Conservation (phyloP, 306 rosid genomes). For the Cyclanthera cordifolia region DNA sequence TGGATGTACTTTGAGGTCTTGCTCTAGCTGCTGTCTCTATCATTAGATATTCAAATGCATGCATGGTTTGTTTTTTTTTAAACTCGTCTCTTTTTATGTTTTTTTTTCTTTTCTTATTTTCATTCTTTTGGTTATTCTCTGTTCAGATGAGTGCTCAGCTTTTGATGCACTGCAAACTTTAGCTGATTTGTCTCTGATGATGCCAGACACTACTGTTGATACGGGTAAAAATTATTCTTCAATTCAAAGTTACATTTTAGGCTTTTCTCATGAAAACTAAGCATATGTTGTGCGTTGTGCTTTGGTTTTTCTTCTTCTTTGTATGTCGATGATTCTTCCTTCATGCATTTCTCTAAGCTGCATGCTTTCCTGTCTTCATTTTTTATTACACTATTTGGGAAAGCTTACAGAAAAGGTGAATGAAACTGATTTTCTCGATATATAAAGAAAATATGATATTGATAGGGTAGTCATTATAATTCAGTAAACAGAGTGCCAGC, state of each 20-base stretch:
- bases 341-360: not conserved
- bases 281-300: not conserved
- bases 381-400: not conserved
- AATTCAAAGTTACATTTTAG: not conserved
- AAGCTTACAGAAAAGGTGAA: not conserved
- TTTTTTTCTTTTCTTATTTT: constrained; percentile 12
- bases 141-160: constrained; percentile 59
- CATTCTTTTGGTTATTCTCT: constrained; percentile 18
- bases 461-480: not conserved
- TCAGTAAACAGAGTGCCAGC: not conserved
- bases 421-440: not conserved
- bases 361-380: not conserved
- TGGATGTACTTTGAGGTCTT: not conserved
- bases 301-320: not conserved
- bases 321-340: not conserved
- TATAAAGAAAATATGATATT: not conserved
- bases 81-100: not conserved
- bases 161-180: constrained; percentile 79
- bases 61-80: not conserved
- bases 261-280: not conserved
- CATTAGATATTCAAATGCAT: not conserved
- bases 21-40: not conserved
- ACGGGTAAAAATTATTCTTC: constrained; percentile 35
- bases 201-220: constrained; percentile 53
- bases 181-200: constrained; percentile 86